These are phyloP conservation scores for Cyclotella distinguenda DNA, from an alignment of 108 stramenopile species.

Conservation along the genomic window DNA sequence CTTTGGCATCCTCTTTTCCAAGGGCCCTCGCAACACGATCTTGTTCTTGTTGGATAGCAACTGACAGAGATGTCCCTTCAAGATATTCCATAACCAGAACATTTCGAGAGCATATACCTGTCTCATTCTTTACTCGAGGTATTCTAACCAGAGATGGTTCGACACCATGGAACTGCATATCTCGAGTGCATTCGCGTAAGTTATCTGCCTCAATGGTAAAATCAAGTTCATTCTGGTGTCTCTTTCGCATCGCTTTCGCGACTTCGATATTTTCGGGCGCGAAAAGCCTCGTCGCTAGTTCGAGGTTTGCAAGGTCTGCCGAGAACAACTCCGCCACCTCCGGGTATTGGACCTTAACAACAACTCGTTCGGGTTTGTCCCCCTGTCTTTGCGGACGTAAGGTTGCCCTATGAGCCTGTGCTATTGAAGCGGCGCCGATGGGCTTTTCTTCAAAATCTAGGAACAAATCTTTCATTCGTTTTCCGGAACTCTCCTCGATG, in stretches of 20 bases:
- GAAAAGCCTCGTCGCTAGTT: slow-evolving; percentile 58
- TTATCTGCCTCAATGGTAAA: slow-evolving; percentile 77
- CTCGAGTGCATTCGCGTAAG: slow-evolving; percentile 52
- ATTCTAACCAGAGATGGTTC: slow-evolving; percentile 58
- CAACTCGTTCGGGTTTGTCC: slow-evolving; percentile 33
- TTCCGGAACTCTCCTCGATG: slow-evolving; percentile 51
- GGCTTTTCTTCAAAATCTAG: slow-evolving; percentile 61
- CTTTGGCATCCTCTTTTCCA: slow-evolving; percentile 38
- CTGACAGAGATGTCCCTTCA: slow-evolving; percentile 67
- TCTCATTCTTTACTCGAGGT: slow-evolving; percentile 55
- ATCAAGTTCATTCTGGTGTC: slow-evolving; percentile 66
- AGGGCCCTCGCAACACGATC: slow-evolving; percentile 45
- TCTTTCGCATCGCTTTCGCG: slow-evolving; percentile 50
- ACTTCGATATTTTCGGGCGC: slow-evolving; percentile 63
- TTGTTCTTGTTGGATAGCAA: slow-evolving; percentile 56
- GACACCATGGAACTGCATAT: slow-evolving; percentile 59
- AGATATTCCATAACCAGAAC: slow-evolving; percentile 85
- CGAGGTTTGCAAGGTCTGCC: slow-evolving; percentile 79
- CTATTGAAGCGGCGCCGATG: slow-evolving; percentile 68
- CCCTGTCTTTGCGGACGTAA: slow-evolving; percentile 16
- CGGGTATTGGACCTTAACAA: slow-evolving; percentile 84
- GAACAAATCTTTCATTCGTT: slow-evolving; percentile 60
- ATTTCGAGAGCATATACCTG: slow-evolving; percentile 55
- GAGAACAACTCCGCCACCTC: slow-evolving; percentile 72
- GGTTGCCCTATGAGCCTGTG: slow-evolving; percentile 66